Evolutionary conservation across 371 early-diverging fungal species (phyloP).

Genomic region (Dichotomocladium elegans): DNA sequence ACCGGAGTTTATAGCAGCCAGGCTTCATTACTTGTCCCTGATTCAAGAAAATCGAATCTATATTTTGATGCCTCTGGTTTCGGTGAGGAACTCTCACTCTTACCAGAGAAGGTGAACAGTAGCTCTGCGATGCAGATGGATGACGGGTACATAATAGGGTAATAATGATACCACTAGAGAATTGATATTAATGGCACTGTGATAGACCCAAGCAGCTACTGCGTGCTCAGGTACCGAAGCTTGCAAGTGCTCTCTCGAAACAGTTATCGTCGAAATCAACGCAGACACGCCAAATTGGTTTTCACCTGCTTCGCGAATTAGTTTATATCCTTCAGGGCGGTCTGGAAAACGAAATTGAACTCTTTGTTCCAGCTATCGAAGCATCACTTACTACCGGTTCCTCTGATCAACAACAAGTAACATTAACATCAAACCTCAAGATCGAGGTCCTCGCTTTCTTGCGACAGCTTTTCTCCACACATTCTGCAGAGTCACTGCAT

Average conservation of each 20-base stretch:
- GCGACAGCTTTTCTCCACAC: conserved; percentile 62
- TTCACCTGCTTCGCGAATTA: conserved; percentile 70
- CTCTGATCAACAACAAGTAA: conserved; percentile 47
- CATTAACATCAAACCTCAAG: conserved; percentile 78
- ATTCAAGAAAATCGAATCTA: conserved; percentile 5
- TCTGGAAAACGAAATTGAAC: conserved; percentile 56
- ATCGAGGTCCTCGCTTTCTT: conserved; percentile 79
- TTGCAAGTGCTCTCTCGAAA: conserved; percentile 66
- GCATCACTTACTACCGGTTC: conserved; percentile 52
- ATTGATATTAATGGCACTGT: neutral
- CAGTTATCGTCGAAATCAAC: conserved; percentile 71
- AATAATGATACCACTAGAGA: too few species aligned
- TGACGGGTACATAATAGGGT: too few species aligned
- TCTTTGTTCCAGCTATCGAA: conserved; percentile 72
- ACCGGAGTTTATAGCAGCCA: conserved; percentile 55
- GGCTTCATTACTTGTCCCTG: conserved; percentile 5
- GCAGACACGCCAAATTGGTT: conserved; percentile 73
- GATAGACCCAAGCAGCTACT: conserved; percentile 53
- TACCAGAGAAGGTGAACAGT: conserved; percentile 8
- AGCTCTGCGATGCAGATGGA: conserved; percentile 16
- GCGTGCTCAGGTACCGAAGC: conserved; percentile 54
- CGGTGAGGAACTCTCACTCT: conserved; percentile 10
- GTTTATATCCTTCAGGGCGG: conserved; percentile 72
- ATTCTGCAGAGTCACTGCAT: conserved; percentile 56
- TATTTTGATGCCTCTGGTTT: conserved; percentile 20